Percentiles rank a stretch among this genome's conserved stretches.
Conservation (phyloP, 1,139 yeast genomes). For the Pichia kudriavzevii region DNA sequence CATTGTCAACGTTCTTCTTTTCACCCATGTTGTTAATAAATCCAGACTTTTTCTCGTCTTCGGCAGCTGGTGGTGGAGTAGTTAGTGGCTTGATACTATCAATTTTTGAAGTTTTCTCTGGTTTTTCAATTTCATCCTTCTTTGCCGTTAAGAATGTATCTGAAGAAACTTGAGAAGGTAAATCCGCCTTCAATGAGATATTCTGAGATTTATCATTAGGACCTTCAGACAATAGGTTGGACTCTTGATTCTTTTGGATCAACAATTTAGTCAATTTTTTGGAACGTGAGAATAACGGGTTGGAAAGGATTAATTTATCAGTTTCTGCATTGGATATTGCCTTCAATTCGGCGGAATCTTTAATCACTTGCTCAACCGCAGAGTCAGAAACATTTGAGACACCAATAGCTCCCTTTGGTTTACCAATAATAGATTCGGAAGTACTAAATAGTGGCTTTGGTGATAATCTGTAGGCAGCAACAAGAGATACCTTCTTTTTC, state of each 20-base stretch:
- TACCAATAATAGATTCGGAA: slow-evolving; percentile 17
- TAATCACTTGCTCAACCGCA: slow-evolving; percentile 21
- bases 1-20: too few species aligned
- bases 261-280: slow-evolving; percentile 49
- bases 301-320: slow-evolving; percentile 60
- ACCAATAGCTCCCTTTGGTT: slow-evolving; percentile 19
- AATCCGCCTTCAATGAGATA: slow-evolving; percentile 12
- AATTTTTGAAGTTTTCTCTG: too few species aligned
- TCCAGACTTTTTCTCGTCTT: too few species aligned
- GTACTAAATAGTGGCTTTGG: slow-evolving; percentile 38
- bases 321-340: slow-evolving; percentile 35
- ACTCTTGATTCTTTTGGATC: slow-evolving; percentile 37
- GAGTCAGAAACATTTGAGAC: slow-evolving; percentile 20
- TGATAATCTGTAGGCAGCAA: slow-evolving; percentile 56
- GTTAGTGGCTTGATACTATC: too few species aligned
- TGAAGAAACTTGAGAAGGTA: slow-evolving; percentile 6
- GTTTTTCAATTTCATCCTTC: too few species aligned
- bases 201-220: neutral
- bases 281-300: slow-evolving; percentile 68
- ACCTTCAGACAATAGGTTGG: slow-evolving; percentile 8
- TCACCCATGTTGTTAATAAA: too few species aligned
- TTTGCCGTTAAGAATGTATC: too few species aligned
- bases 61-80: too few species aligned
- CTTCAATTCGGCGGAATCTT: slow-evolving; percentile 12
- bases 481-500: slow-evolving; percentile 52